A percentile compares a stretch with the other conserved stretches of the same genome.
Evolutionary conservation across 495 filamentous ascomycete genomes (phyloP).

Genomic region (Cladorrhinum samala): DNA sequence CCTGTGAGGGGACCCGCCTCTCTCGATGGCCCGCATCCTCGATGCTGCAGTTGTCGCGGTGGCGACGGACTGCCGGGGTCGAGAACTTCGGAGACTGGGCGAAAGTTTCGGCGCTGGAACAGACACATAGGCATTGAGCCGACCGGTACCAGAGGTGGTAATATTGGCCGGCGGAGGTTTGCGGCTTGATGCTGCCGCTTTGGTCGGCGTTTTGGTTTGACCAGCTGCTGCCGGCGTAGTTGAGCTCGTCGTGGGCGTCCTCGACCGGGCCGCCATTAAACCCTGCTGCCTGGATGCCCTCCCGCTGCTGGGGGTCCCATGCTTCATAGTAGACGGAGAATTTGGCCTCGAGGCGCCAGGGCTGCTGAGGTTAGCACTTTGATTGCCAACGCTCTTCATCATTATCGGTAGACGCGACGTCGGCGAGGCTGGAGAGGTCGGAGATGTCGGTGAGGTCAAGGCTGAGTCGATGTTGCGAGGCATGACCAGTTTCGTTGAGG

Average conservation of each 20-base stretch:
- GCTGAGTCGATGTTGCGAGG: conserved; percentile 20
- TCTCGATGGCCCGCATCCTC: conserved; percentile 48
- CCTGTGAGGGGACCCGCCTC: conserved; percentile 31
- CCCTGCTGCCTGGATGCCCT: conserved; percentile 34
- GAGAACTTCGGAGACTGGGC: conserved; percentile 74
- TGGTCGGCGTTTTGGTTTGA: conserved; percentile 35
- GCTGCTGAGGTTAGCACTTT: conserved; percentile 37
- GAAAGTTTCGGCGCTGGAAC: conserved; percentile 45
- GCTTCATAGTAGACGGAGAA: conserved; percentile 41
- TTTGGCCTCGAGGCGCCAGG: conserved; percentile 44
- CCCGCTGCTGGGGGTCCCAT: conserved; percentile 30
- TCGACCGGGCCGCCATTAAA: conserved; percentile 17
- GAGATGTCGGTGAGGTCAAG: conserved; percentile 20
- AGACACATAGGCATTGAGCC: conserved; percentile 50
- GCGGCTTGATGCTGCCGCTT: conserved; percentile 22
- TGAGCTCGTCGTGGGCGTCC: conserved; percentile 30
- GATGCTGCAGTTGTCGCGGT: conserved; percentile 61
- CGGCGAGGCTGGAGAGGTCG: conserved; percentile 27
- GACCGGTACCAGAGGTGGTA: conserved; percentile 28
- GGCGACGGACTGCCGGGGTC: conserved; percentile 73
- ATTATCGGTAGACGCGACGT: conserved; percentile 40
- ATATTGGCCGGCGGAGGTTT: conserved; percentile 28
- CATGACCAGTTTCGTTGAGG: conserved; percentile 30
- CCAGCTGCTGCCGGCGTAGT: conserved; percentile 23
- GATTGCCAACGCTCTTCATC: conserved; percentile 34